phyloP scores from a whole-genome alignment of 148 eudicot genomes.

The Salicornia ramosissima region DNA sequence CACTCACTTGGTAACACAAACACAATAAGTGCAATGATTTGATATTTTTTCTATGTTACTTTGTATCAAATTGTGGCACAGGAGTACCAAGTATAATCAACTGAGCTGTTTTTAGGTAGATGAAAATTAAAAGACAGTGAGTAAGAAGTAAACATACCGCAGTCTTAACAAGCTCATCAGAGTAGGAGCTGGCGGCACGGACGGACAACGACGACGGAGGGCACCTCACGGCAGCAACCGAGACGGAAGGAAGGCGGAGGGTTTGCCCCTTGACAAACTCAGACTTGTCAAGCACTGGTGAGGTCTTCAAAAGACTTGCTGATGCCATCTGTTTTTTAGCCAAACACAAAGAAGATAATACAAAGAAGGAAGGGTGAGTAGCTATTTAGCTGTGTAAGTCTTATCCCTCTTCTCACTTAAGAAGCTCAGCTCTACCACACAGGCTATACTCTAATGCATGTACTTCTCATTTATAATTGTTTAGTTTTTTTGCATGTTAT shows the following conservation, averaged over 20 bases:
- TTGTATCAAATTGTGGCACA: no score
- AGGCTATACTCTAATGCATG: slow-evolving; percentile 15
- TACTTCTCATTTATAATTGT: slow-evolving; percentile 34
- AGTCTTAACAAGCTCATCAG: slow-evolving; percentile 90
- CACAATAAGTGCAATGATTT: no score
- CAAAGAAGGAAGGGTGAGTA: slow-evolving; percentile 14
- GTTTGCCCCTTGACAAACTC: slow-evolving; percentile 79
- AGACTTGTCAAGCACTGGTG: slow-evolving; percentile 72
- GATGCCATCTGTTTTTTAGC: slow-evolving; percentile 52
- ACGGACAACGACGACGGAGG: slow-evolving; percentile 42
- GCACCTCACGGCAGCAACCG: slow-evolving; percentile 37
- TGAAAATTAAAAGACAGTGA: no score
- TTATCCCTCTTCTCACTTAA: slow-evolving; percentile 39
- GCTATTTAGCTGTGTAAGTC: slow-evolving; percentile 12
- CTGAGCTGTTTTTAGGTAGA: no score
- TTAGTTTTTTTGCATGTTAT: slow-evolving; percentile 16
- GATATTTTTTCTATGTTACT: no score
- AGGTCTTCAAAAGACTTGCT: slow-evolving; percentile 72
- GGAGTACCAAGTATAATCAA: no score
- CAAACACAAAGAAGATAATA: slow-evolving; percentile 11
- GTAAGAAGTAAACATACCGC: slow-evolving; percentile 45
- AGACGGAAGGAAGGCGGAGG: slow-evolving; percentile 49
- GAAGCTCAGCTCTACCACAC: slow-evolving; percentile 49
- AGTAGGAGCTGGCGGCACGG: slow-evolving; percentile 58
- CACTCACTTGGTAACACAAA: no score